phyloP scores from a whole-genome alignment of 2,329 filamentous ascomycete genomes.

The Metarhizium guizhouense region DNA sequence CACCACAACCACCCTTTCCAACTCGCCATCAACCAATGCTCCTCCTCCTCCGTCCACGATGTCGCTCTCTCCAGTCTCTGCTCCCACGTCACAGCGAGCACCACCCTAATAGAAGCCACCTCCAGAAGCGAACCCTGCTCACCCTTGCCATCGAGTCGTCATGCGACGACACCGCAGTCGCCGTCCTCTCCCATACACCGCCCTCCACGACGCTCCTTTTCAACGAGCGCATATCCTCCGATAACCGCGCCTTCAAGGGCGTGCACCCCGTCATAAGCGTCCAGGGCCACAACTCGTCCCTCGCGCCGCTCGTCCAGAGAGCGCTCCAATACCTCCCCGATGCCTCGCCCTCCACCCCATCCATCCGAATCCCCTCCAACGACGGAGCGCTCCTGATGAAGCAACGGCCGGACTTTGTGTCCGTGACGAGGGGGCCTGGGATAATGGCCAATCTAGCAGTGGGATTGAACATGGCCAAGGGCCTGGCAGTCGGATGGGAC shows the following conservation, averaged over 20 bases:
- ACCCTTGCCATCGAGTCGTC: conserved; percentile 74
- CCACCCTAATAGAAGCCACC: too few relatives aligned
- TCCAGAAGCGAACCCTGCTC: conserved; percentile 26
- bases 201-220: conserved; percentile 55
- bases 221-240: conserved; percentile 72
- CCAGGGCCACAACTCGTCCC: conserved; percentile 61
- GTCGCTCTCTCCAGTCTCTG: background rate
- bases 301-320: conserved; percentile 58
- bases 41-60: conserved; percentile 5
- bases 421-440: conserved; percentile 82
- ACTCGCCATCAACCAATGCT: conserved; percentile 1
- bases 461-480: conserved; percentile 80
- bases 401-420: conserved; percentile 68
- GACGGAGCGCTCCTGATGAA: background rate
- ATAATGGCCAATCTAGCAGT: conserved; percentile 72
- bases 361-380: background rate
- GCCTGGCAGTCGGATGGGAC: conserved; percentile 73
- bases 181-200: conserved; percentile 57
- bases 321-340: conserved; percentile 48
- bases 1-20: background rate
- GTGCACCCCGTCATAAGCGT: conserved; percentile 73
- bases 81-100: background rate
- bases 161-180: conserved; percentile 90
- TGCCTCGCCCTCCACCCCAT: conserved; percentile 2
- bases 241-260: conserved; percentile 65